Evolutionary conservation across 305 asterid species (phyloP).

Genomic region (Rubia balearica): DNA sequence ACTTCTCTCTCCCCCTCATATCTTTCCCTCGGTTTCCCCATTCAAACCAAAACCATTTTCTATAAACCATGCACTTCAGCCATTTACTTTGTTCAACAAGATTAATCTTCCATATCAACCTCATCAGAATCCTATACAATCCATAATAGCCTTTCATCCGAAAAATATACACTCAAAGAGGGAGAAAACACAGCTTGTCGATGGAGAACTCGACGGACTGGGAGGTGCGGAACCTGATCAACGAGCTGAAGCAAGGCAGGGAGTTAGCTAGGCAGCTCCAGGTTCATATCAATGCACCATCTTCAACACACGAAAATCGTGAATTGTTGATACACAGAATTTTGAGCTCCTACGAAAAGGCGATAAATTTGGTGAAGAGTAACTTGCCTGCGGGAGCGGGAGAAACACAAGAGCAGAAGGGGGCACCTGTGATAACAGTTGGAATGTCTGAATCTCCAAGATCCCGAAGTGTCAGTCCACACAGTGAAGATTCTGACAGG

Average conservation of each 20-base stretch:
- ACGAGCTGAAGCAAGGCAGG: slow-evolving; percentile 42
- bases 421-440: slow-evolving; percentile 10
- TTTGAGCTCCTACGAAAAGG: slow-evolving; percentile 36
- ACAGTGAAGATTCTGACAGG: slow-evolving; percentile 45
- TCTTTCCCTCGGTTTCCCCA: slow-evolving; percentile 24
- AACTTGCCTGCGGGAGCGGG: neutral
- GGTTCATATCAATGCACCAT: slow-evolving; percentile 28
- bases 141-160: neutral
- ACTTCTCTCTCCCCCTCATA: slow-evolving; percentile 3
- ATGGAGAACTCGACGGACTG: slow-evolving; percentile 17
- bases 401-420: neutral
- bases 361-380: slow-evolving; percentile 32
- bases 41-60: slow-evolving; percentile 10
- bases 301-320: slow-evolving; percentile 28
- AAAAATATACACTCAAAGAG: neutral
- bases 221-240: slow-evolving; percentile 26
- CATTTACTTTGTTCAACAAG: too few species aligned
- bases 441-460: slow-evolving; percentile 35
- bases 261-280: slow-evolving; percentile 50
- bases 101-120: neutral
- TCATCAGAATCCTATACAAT: neutral
- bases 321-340: slow-evolving; percentile 40
- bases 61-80: slow-evolving; percentile 4
- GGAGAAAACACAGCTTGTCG: too few species aligned
- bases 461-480: slow-evolving; percentile 34